Conservation (phyloP, 2,329 filamentous ascomycete species). For the Colletotrichum tanaceti region DNA sequence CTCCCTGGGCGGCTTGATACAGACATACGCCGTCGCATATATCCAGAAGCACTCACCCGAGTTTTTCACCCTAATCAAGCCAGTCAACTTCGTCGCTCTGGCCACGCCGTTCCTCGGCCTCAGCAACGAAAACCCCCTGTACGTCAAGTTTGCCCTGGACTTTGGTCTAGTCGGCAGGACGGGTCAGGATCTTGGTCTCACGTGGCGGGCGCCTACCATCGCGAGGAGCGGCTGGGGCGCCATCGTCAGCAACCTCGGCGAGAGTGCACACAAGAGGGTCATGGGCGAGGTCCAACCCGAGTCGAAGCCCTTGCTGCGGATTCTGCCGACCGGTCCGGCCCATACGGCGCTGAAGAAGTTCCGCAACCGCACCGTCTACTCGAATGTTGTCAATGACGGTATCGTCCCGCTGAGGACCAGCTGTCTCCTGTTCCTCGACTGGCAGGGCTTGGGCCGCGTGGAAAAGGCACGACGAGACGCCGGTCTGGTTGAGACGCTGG, state of each 20-base stretch:
- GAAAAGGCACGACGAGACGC: conserved; percentile 95
- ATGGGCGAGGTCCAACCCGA: conserved; percentile 76
- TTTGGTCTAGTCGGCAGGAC: conserved; percentile 97
- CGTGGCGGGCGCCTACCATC: conserved; percentile 90
- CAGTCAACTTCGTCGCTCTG: conserved; percentile 89
- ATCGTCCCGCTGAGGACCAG: conserved; percentile 96
- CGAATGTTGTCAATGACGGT: conserved; percentile 97
- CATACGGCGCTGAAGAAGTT: conserved; percentile 90
- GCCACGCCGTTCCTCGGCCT: conserved; percentile 90
- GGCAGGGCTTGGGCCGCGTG: conserved; percentile 91
- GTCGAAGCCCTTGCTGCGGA: conserved; percentile 87
- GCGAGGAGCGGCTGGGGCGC: conserved; percentile 89
- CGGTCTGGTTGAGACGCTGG: conserved; percentile 90
- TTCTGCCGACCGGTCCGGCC: conserved; percentile 90
- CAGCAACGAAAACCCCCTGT: conserved; percentile 97
- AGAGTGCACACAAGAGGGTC: conserved; percentile 70
- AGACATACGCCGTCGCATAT: conserved; percentile 95
- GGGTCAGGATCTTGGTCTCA: conserved; percentile 92
- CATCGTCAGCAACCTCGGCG: conserved; percentile 83
- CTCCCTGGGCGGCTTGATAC: conserved; percentile 88
- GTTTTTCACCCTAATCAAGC: conserved; percentile 88
- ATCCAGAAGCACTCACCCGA: conserved; percentile 94
- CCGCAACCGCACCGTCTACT: conserved; percentile 90
- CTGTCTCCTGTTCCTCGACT: conserved; percentile 95
- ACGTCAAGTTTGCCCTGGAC: conserved; percentile 96